A percentile compares a stretch with the other conserved stretches of the same genome.
These are phyloP conservation scores for Capronia epimyces DNA, from an alignment of 2,329 filamentous ascomycete species.

Conservation along the genomic window DNA sequence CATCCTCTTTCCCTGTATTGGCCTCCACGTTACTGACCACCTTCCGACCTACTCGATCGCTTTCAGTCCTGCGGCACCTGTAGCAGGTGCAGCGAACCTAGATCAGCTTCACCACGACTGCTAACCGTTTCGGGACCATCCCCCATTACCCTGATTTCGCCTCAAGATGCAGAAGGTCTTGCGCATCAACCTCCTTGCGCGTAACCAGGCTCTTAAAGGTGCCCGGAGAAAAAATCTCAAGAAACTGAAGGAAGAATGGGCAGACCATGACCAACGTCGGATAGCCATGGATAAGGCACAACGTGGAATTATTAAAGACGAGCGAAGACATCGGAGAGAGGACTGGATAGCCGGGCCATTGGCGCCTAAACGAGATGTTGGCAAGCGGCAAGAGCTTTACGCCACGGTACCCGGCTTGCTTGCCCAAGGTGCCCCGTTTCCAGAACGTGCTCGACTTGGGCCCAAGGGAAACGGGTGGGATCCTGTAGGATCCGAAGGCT, in stretches of 20 bases:
- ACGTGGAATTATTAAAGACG: constrained; percentile 41
- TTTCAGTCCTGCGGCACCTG: background rate
- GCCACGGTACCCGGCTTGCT: constrained; percentile 49
- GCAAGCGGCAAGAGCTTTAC: constrained; percentile 52
- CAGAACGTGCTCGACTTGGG: constrained; percentile 28
- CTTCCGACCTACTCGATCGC: background rate
- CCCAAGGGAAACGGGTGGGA: constrained; percentile 28
- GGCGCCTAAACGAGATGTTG: constrained; percentile 69
- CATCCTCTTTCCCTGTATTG: background rate
- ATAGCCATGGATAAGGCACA: constrained; percentile 27
- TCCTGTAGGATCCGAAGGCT: constrained; percentile 27
- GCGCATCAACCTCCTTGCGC: constrained; percentile 60
- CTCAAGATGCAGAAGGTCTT: constrained; percentile 64
- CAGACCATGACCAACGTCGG: constrained; percentile 33
- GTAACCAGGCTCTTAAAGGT: constrained; percentile 56
- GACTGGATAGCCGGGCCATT: constrained; percentile 74
- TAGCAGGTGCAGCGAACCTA: background rate
- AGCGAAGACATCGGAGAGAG: constrained; percentile 58
- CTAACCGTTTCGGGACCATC: background rate
- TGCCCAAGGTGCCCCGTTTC: constrained; percentile 38
- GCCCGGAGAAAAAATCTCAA: constrained; percentile 43
- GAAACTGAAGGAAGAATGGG: constrained; percentile 37
- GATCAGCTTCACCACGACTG: background rate
- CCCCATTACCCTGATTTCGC: background rate
- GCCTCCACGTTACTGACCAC: background rate